Evolutionary conservation across 2,329 filamentous ascomycete genomes (phyloP).

Genomic region (Phialophora chinensis): DNA sequence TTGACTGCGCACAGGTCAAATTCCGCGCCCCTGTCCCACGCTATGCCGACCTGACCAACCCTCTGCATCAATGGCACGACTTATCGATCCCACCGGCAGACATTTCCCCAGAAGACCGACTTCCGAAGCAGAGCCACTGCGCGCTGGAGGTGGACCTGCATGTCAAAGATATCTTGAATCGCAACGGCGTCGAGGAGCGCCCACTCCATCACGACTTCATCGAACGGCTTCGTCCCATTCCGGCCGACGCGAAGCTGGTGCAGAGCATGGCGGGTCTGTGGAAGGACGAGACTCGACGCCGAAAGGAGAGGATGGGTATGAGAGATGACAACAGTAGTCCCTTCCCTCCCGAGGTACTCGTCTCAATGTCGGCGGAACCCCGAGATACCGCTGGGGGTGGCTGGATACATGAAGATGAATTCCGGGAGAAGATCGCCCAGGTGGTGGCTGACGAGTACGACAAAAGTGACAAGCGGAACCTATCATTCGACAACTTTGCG

Average conservation of each 20-base stretch:
- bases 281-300: constrained; percentile 83
- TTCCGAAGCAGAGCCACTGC: constrained; percentile 85
- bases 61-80: constrained; percentile 78
- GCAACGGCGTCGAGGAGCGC: constrained; percentile 75
- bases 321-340: constrained; percentile 71
- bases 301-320: constrained; percentile 73
- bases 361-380: constrained; percentile 86
- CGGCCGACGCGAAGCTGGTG: constrained; percentile 78
- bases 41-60: constrained; percentile 65
- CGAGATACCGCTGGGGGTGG: constrained; percentile 73
- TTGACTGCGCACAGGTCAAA: constrained; percentile 71
- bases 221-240: constrained; percentile 70
- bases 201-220: constrained; percentile 84
- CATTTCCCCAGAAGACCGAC: constrained; percentile 66
- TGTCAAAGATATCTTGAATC: constrained; percentile 85
- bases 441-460: constrained; percentile 69
- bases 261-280: constrained; percentile 93
- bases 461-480: constrained; percentile 50
- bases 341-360: constrained; percentile 78
- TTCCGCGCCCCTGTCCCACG: constrained; percentile 80
- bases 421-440: constrained; percentile 66
- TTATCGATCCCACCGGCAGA: constrained; percentile 66
- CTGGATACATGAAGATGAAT: constrained; percentile 94
- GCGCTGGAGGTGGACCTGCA: constrained; percentile 88
- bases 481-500: constrained; percentile 72